Evolutionary conservation across 2,329 filamentous ascomycete species (phyloP).

Genomic region (Phoma herbarum): DNA sequence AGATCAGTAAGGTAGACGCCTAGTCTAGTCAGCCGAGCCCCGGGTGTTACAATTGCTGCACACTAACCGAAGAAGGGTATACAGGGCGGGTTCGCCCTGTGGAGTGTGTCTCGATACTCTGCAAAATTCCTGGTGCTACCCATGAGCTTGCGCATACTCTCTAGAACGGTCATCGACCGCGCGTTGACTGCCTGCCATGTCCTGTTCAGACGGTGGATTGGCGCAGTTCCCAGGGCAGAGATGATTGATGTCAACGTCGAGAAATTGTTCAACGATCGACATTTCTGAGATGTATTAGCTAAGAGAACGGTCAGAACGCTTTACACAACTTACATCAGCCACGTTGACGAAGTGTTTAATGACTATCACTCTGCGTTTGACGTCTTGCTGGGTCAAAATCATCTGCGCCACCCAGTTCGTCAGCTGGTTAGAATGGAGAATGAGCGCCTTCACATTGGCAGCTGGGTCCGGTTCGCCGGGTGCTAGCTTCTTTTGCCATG

Average conservation of each 20-base stretch:
- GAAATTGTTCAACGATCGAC: slow-evolving; percentile 91
- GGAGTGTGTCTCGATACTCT: slow-evolving; percentile 92
- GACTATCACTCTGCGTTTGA: slow-evolving; percentile 94
- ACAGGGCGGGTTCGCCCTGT: slow-evolving; percentile 92
- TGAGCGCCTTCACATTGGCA: slow-evolving; percentile 93
- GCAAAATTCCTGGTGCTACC: slow-evolving; percentile 98
- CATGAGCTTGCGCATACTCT: slow-evolving; percentile 94
- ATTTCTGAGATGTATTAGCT: slow-evolving; percentile 72
- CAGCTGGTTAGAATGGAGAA: slow-evolving; percentile 97
- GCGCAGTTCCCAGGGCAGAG: slow-evolving; percentile 91
- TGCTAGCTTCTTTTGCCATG: slow-evolving; percentile 94
- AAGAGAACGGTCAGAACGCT: neutral
- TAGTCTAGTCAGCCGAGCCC: slow-evolving; percentile 51
- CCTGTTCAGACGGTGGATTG: slow-evolving; percentile 89
- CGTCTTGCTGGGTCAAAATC: slow-evolving; percentile 93
- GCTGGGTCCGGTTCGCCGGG: slow-evolving; percentile 86
- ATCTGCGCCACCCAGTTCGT: slow-evolving; percentile 99
- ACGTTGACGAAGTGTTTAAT: slow-evolving; percentile 98
- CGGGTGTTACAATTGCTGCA: neutral
- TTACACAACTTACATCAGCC: slow-evolving; percentile 76
- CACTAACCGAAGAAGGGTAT: slow-evolving; percentile 94
- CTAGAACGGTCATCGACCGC: slow-evolving; percentile 79
- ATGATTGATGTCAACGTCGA: slow-evolving; percentile 98
- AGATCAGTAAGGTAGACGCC: slow-evolving; percentile 96
- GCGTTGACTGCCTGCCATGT: slow-evolving; percentile 95